Evolutionary conservation across 805 yeast genomes (phyloP).

Genomic region (Wickerhamomyces canadensis): DNA sequence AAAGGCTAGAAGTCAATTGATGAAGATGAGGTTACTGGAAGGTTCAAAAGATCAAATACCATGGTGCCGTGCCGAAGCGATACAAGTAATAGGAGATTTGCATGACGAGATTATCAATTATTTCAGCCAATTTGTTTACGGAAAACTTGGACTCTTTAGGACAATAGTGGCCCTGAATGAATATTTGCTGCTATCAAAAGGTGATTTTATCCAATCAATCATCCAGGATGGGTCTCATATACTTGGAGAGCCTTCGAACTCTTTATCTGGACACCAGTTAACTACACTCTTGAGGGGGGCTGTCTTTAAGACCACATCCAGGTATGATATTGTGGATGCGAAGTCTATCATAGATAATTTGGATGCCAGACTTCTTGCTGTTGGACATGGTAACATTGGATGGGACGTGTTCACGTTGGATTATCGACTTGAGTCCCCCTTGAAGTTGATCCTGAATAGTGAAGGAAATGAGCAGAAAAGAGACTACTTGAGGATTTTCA

Average conservation of each 20-base stretch:
- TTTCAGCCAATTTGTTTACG: constrained; percentile 43
- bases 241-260: constrained; percentile 56
- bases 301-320: constrained; percentile 46
- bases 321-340: constrained; percentile 30
- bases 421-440: constrained; percentile 49
- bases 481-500: constrained; percentile 75
- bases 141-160: constrained; percentile 40
- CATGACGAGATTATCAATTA: constrained; percentile 48
- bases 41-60: neutral
- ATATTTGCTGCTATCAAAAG: constrained; percentile 63
- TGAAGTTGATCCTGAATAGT: constrained; percentile 51
- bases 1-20: constrained; percentile 8
- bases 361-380: constrained; percentile 78
- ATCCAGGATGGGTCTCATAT: constrained; percentile 47
- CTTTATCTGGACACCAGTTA: constrained; percentile 59
- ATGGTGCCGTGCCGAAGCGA: constrained; percentile 6
- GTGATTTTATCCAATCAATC: constrained; percentile 76
- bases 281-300: constrained; percentile 63
- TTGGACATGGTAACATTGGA: constrained; percentile 69
- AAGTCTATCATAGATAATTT: constrained; percentile 44
- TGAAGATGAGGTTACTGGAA: neutral
- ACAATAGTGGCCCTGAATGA: constrained; percentile 62
- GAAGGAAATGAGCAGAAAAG: constrained; percentile 37
- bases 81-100: constrained; percentile 31
- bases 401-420: constrained; percentile 94